Evolutionary conservation across 257 asterid species (phyloP), one percentile per base, ranked within the genome.

Genomic region (Rauvolfia tetraphylla): DNA sequence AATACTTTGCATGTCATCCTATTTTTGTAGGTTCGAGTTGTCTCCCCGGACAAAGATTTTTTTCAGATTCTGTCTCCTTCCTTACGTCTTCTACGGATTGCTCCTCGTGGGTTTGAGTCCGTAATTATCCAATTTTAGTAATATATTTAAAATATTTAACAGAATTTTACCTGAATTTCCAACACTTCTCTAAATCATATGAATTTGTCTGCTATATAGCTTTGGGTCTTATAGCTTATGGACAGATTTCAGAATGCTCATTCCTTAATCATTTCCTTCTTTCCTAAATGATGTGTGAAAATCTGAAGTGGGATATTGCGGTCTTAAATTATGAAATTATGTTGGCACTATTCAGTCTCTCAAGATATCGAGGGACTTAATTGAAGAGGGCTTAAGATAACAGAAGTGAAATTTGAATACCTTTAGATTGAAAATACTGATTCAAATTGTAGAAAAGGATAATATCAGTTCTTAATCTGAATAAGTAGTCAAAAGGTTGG

Each of bases 41-140:
- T 95, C 78, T 95, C 99, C 74, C 99, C 99, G 0, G 99, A 95
- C 88, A 95, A 90, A 85, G 99, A 95, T 82, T 95, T 95, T 82
- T 95, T 95, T 61, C 99, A 95, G 90, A 91, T 95, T 78, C 86
- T 95, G 4, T 92, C 97, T 79, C 99, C 99, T 79, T 95, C 99
- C 53, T 76, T 95, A 84, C 99, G 99, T 78, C 95, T 95, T 48
- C 77, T 95, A 84, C 95, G 98, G 85, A 91, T 92, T 76, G 99
- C 99, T 80, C 96, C 97, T 79, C 98, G 99, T 73, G 99, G 99
- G 71, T 83, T 89, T 82, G 93, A 90, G 99, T 92, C 69, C 86
- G 98, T 91, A 75, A 5, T 46, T 12, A 46, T n/a, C 44, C 44
- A 29, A 33, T 17, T 72, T 56, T 18, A 51, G 44, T 33, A n/a